Percentiles rank a stretch among this genome's conserved stretches.
Evolutionary conservation across 345 rosid genomes (phyloP).

Genomic region (Eucalyptus viminalis): DNA sequence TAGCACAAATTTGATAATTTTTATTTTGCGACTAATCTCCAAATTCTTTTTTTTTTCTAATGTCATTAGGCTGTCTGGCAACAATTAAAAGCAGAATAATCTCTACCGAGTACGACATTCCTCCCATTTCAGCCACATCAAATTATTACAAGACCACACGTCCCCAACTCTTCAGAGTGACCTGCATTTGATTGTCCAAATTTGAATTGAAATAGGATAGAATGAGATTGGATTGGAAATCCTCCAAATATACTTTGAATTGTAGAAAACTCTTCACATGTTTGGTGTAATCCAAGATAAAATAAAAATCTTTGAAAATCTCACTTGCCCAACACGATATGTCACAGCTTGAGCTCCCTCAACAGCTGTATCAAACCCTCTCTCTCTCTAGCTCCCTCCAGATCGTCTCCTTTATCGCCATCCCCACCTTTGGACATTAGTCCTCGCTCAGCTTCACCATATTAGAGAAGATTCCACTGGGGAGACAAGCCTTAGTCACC

Average conservation of each 20-base stretch:
- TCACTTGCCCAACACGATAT: not conserved
- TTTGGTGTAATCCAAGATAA: not conserved
- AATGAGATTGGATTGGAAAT: no score
- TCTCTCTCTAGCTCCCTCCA: not conserved
- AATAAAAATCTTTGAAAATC: not conserved
- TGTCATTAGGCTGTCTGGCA: not conserved
- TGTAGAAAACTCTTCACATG: fast-evolving
- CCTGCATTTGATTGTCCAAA: no score
- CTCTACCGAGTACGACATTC: not conserved
- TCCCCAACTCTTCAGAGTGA: not conserved
- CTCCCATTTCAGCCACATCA: not conserved
- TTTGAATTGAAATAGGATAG: not conserved
- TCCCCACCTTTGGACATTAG: not conserved
- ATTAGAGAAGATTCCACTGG: not conserved
- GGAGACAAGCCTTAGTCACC: not conserved
- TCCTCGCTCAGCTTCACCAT: not conserved
- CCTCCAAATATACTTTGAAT: not conserved
- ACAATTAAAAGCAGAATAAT: not conserved
- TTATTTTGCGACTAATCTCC: not conserved
- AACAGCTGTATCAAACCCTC: not conserved
- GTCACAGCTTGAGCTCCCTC: not conserved
- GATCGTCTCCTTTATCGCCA: not conserved
- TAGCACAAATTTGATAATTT: not conserved
- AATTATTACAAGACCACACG: not conserved
- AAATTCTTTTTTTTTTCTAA: not conserved